Conservation (phyloP, 2,329 filamentous ascomycete species). For the Penicillium sp. region DNA sequence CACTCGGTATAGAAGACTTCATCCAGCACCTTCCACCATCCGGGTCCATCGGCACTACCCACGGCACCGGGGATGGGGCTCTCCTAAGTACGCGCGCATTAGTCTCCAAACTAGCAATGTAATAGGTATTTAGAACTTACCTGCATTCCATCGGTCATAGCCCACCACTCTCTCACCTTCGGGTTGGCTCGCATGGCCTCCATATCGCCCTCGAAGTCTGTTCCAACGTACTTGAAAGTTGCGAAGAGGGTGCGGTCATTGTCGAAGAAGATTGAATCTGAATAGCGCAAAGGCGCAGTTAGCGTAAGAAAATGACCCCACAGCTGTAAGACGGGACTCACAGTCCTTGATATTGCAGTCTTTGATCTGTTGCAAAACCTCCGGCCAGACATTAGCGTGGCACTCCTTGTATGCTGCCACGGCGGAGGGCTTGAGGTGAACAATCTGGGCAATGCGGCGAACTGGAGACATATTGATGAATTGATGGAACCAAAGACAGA, state of each 20-base stretch:
- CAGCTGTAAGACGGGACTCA: conserved; percentile 36
- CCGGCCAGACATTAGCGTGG: conserved; percentile 74
- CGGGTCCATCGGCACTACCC: conserved; percentile 34
- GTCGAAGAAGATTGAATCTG: conserved; percentile 70
- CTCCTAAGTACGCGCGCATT: conserved; percentile 23
- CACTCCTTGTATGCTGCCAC: conserved; percentile 70
- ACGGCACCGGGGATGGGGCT: conserved; percentile 33
- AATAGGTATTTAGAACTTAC: conserved; percentile 29
- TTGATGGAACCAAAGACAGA: too few relatives aligned
- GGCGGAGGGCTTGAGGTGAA: conserved; percentile 67
- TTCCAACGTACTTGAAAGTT: conserved; percentile 75
- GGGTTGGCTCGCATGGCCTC: conserved; percentile 69
- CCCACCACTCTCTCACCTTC: conserved; percentile 76
- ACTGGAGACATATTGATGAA: conserved; percentile 22
- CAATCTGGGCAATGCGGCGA: conserved; percentile 65
- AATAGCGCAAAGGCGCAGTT: neutral
- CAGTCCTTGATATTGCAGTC: conserved; percentile 73
- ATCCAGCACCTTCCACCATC: conserved; percentile 38
- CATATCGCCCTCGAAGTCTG: conserved; percentile 73
- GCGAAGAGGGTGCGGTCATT: conserved; percentile 70
- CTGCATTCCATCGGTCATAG: conserved; percentile 75
- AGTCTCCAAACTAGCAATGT: neutral
- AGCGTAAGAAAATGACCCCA: neutral
- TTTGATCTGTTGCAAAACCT: conserved; percentile 73
- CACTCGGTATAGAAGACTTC: conserved; percentile 37